These are phyloP conservation scores for Medicago arabica DNA, from an alignment of 306 rosid genomes.

Conservation along the genomic window DNA sequence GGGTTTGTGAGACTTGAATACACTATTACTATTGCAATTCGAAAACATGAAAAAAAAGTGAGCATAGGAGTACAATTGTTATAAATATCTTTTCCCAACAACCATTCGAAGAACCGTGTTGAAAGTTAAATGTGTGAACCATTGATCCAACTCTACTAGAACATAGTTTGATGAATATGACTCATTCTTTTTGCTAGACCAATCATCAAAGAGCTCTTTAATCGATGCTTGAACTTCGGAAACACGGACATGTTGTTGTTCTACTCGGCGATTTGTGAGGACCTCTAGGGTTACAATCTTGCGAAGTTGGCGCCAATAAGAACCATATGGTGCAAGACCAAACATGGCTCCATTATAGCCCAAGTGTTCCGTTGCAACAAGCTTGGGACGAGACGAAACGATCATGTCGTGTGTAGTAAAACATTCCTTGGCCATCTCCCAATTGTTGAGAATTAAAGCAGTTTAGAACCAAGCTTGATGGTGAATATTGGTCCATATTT, in stretches of 20 bases:
- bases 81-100: slow-evolving; percentile 28
- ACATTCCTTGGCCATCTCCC: slow-evolving; percentile 49
- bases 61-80: no score
- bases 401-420: slow-evolving; percentile 40
- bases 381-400: slow-evolving; percentile 40
- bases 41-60: no score
- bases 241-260: slow-evolving; percentile 20
- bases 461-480: slow-evolving; percentile 27
- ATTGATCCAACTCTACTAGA: slow-evolving; percentile 39
- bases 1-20: no score
- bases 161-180: background rate
- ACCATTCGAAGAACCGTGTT: slow-evolving; percentile 33
- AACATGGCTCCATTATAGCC: slow-evolving; percentile 8
- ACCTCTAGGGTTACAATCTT: background rate
- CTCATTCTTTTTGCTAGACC: background rate
- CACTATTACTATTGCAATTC: no score
- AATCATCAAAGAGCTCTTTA: slow-evolving; percentile 29
- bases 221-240: slow-evolving; percentile 29
- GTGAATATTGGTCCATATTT: slow-evolving; percentile 44
- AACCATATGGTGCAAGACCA: background rate
- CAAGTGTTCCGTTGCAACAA: background rate
- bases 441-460: slow-evolving; percentile 34
- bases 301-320: slow-evolving; percentile 3
- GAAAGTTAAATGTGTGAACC: slow-evolving; percentile 27
- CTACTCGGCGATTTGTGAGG: slow-evolving; percentile 4